These are phyloP conservation scores for Pinguiococcus pyrenoidosus DNA, from an alignment of 108 stramenopile genomes.

Conservation along the genomic window DNA sequence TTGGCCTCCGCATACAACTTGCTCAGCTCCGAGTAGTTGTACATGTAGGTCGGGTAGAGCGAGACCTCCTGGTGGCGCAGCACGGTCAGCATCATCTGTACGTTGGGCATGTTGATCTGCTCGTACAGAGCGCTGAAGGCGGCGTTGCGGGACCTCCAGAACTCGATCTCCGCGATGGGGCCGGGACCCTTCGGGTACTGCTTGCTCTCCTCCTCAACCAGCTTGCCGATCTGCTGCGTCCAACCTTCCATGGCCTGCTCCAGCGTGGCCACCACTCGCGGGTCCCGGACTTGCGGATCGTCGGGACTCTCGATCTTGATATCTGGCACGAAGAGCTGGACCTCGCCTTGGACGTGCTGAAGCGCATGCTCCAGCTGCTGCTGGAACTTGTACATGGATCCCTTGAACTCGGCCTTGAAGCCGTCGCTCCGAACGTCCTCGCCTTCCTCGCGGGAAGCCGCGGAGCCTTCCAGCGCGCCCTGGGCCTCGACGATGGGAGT, in stretches of 20 bases:
- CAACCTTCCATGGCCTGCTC: conserved; percentile 41
- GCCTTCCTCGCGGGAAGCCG: too few relatives aligned
- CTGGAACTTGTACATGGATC: too few relatives aligned
- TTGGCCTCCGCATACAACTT: conserved; percentile 46
- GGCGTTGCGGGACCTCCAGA: conserved; percentile 48
- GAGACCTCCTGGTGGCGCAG: conserved; percentile 35
- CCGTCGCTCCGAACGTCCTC: too few relatives aligned
- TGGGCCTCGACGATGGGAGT: too few relatives aligned
- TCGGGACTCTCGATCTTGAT: conserved; percentile 30
- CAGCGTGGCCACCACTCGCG: conserved; percentile 26
- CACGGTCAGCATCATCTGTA: conserved; percentile 44
- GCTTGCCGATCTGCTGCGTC: conserved; percentile 27
- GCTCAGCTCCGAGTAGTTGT: conserved; percentile 34
- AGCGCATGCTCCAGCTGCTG: conserved; percentile 30
- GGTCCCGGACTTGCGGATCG: conserved; percentile 20
- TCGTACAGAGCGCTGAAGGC: conserved; percentile 50
- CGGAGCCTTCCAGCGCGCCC: too few relatives aligned
- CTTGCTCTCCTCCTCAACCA: conserved; percentile 31
- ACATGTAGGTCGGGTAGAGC: conserved; percentile 34
- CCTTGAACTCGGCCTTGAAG: too few relatives aligned
- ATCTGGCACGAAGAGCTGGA: conserved; percentile 38
- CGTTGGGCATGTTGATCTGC: conserved; percentile 45
- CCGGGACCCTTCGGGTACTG: conserved; percentile 22
- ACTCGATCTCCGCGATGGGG: conserved; percentile 50
- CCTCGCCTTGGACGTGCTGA: conserved; percentile 41